Evolutionary conservation across 345 rosid species (phyloP).

Genomic region (Ricinus communis): DNA sequence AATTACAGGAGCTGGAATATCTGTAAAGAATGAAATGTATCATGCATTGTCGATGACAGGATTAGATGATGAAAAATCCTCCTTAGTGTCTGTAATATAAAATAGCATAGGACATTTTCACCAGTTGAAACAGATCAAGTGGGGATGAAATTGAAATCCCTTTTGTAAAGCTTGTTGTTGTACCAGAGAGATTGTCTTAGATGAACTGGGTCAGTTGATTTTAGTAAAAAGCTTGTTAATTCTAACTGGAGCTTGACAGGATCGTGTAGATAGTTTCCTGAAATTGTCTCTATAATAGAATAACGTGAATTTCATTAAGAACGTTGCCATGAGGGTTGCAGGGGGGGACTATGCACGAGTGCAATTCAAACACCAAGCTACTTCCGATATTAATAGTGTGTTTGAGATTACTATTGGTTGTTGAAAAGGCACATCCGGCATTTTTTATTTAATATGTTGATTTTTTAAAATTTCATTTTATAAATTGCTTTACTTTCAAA

Average conservation of each 20-base stretch:
- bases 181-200: conserved; percentile 3
- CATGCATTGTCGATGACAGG: conserved; percentile 15
- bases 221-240: neutral
- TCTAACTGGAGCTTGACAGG: neutral
- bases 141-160: conserved; percentile 14
- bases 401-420: no score
- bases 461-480: no score
- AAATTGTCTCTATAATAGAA: no score
- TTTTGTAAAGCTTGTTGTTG: conserved; percentile 33
- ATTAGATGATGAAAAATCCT: conserved; percentile 9
- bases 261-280: neutral
- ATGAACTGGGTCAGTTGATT: neutral
- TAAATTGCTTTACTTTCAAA: no score
- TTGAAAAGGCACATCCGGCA: no score
- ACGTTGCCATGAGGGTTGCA: no score
- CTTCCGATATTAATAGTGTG: no score
- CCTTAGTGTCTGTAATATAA: conserved; percentile 29
- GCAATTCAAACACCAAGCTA: no score
- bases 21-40: conserved; percentile 30
- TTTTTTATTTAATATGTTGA: no score
- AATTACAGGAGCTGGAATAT: conserved; percentile 17
- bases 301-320: no score
- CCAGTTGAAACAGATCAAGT: conserved; percentile 10
- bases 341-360: no score
- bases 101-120: conserved; percentile 19